phyloP scores from a whole-genome alignment of 306 rosid genomes.

The Lotus japonicus region DNA sequence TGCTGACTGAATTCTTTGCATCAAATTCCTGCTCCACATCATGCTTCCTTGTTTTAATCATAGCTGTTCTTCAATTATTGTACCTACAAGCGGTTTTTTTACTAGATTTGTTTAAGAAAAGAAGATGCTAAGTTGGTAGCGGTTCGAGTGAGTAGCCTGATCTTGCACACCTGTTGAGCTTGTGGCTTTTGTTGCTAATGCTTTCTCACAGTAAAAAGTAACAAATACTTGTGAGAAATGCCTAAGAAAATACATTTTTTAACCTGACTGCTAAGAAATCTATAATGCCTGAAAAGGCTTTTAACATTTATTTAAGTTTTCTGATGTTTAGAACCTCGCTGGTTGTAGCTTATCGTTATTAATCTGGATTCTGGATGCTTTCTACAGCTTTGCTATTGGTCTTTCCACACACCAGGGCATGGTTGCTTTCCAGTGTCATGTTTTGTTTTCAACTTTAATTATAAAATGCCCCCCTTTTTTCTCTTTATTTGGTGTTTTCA shows the following conservation, averaged over 20 bases:
- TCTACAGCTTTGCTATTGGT: background rate
- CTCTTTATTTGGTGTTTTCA: too few relatives aligned
- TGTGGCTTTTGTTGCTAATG: background rate
- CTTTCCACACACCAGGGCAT: background rate
- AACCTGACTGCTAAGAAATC: background rate
- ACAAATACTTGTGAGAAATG: conserved; percentile 8
- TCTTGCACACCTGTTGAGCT: background rate
- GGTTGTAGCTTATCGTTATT: background rate
- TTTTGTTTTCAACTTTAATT: too few relatives aligned
- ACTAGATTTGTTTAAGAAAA: background rate
- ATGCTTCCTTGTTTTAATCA: background rate
- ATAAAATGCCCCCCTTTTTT: too few relatives aligned
- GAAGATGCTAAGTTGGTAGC: background rate
- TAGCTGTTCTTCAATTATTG: background rate
- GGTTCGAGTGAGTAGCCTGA: background rate
- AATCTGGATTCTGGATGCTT: background rate
- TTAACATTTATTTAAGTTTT: background rate
- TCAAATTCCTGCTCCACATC: background rate
- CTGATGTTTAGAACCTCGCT: background rate
- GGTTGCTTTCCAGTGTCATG: too few relatives aligned
- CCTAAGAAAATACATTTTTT: conserved; percentile 2
- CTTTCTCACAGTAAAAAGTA: background rate
- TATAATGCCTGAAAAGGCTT: background rate
- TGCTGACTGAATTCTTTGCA: conserved; percentile 15
- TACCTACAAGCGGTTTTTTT: background rate